These are phyloP conservation scores for Cercospora citrullina DNA, from an alignment of 2,329 filamentous ascomycete species.

Conservation along the genomic window DNA sequence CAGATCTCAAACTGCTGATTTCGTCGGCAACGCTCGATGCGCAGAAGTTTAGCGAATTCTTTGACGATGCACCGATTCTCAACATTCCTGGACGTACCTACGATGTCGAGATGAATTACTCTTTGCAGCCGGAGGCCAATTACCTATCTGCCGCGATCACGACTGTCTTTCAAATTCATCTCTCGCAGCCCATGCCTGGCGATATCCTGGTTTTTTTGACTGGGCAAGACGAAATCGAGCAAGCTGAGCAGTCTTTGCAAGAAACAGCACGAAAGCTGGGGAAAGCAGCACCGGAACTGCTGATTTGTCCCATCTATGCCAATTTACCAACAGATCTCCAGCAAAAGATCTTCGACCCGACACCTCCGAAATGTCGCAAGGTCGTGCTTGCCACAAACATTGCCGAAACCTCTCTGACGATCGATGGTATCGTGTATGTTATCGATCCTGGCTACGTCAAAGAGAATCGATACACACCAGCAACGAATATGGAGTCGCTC, in stretches of 20 bases:
- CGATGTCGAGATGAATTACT: slow-evolving; percentile 90
- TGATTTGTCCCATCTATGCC: slow-evolving; percentile 91
- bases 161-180: slow-evolving; percentile 93
- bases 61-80: slow-evolving; percentile 90
- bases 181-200: slow-evolving; percentile 71
- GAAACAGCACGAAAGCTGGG: slow-evolving; percentile 88
- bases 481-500: slow-evolving; percentile 87
- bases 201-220: slow-evolving; percentile 95
- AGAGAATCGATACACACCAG: slow-evolving; percentile 88
- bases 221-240: slow-evolving; percentile 93
- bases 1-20: slow-evolving; percentile 86
- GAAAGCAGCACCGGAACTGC: slow-evolving; percentile 77
- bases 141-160: slow-evolving; percentile 89
- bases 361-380: slow-evolving; percentile 80
- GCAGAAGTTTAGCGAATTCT: slow-evolving; percentile 86
- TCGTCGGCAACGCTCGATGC: slow-evolving; percentile 95
- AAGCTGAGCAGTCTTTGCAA: slow-evolving; percentile 77
- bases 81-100: slow-evolving; percentile 88
- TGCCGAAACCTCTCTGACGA: slow-evolving; percentile 91
- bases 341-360: slow-evolving; percentile 90
- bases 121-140: slow-evolving; percentile 86
- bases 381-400: slow-evolving; percentile 96
- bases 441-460: slow-evolving; percentile 96
- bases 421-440: slow-evolving; percentile 93
- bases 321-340: slow-evolving; percentile 90